These are phyloP conservation scores for Aspergillus pseudoterreus DNA, from an alignment of 2,329 filamentous ascomycete genomes.

Conservation along the genomic window DNA sequence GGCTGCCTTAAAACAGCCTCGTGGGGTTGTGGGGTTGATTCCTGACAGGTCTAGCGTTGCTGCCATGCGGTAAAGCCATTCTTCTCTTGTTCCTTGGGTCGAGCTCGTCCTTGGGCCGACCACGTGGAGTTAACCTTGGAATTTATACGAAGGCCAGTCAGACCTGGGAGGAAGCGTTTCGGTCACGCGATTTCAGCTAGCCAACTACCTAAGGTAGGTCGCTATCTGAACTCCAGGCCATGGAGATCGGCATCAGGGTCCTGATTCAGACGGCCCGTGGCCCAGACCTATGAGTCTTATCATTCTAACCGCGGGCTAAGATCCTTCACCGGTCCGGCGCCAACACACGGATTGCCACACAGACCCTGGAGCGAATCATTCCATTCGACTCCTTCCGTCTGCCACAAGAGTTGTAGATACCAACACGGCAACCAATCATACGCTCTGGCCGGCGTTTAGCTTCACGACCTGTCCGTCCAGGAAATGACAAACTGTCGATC, in stretches of 20 bases:
- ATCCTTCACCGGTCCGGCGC: background rate
- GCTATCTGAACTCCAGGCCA: too few relatives aligned
- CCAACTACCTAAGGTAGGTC: too few relatives aligned
- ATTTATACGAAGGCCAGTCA: too few relatives aligned
- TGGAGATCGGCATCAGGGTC: slow-evolving; percentile 3
- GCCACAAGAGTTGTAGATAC: background rate
- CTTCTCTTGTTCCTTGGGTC: background rate
- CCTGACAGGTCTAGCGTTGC: slow-evolving; percentile 14
- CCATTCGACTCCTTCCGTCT: background rate
- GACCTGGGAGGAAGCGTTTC: too few relatives aligned
- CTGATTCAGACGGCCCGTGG: background rate
- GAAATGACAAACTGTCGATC: slow-evolving; percentile 6
- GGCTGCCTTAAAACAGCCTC: slow-evolving; percentile 19
- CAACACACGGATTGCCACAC: background rate
- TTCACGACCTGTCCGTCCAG: slow-evolving; percentile 1
- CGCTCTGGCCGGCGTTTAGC: background rate
- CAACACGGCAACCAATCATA: background rate
- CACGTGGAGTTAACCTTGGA: background rate
- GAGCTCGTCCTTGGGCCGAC: background rate
- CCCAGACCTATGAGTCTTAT: slow-evolving; percentile 7
- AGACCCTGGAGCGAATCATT: background rate
- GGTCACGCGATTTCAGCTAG: too few relatives aligned
- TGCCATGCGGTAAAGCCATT: background rate
- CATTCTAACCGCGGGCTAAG: background rate
- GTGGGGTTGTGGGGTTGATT: slow-evolving; percentile 22